Base-by-base conservation (phyloP, 495 filamentous ascomycete genomes). In the Penicillium goetzii region DNA sequence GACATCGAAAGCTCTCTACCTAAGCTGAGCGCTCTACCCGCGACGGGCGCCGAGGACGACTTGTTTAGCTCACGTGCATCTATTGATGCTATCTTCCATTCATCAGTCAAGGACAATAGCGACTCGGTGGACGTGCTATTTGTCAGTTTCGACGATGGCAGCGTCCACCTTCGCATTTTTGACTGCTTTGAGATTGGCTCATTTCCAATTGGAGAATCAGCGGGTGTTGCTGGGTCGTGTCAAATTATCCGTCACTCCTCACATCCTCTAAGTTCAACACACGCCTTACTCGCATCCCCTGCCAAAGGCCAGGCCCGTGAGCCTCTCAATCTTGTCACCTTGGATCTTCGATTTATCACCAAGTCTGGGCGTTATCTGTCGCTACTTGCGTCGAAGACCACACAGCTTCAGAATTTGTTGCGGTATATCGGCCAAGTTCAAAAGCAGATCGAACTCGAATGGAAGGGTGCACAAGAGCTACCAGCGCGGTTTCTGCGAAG, bases 161-260 rank as follows among this genome's bases (percentile, higher is more conserved):
- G 80, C n/a, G 82, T 96, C 34, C 88, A 93, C 65, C 76, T 97
- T 32, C 90, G 89, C 59, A 92, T 97, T 56, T 97, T 96, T 73
- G 91, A 97, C 69, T 94, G 90, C 17, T 93, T 97, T 67, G 82
- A 91, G 58, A 90, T 97, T 59, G 92, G 95, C 2, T 86, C 81
- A 21, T 85, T 92, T 56, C 72, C 77, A 8, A 68, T 86, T 30
- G 66, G 73, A 14, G 60, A 61, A 38, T 52, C 69, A 32, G 45
- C 60, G 47, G 68, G 58, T 25, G 41, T 59, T 25, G 33, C 56
- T 47, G 50, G 56, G 2, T 67, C 70, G 12, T 76, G 72, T 41
- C 61, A 58, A 19, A 72, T 76, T 45, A 65, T 82, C 47, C 64
- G 74, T 23, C 90, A 96, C 72, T 83, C 88, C 23, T 92, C 90